Evolutionary conservation across 495 filamentous ascomycete species (phyloP).

Genomic region (Diplogelasinospora grovesii): DNA sequence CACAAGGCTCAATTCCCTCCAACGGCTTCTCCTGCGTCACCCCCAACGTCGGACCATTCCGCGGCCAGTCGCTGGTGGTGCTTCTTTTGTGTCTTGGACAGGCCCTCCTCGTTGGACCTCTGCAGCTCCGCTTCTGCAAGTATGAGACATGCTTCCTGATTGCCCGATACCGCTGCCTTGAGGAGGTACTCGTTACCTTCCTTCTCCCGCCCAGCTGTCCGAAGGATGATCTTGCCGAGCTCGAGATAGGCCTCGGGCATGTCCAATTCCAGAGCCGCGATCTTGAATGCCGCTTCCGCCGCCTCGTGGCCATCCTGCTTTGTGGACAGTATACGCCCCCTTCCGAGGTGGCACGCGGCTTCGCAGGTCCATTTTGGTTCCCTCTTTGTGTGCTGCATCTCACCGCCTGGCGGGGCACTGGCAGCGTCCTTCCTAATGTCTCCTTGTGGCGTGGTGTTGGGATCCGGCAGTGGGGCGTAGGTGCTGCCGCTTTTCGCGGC

Average conservation of each 20-base stretch:
- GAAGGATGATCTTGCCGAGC: conserved; percentile 25
- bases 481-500: neutral
- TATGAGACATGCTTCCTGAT: conserved; percentile 12
- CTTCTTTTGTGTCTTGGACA: neutral
- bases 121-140: conserved; percentile 1
- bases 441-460: neutral
- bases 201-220: conserved; percentile 8
- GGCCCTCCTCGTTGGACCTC: neutral
- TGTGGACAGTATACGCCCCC: conserved; percentile 17
- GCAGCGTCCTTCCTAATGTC: no score
- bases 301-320: conserved; percentile 6
- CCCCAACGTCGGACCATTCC: conserved; percentile 7
- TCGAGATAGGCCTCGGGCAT: conserved; percentile 9
- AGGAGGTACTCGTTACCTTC: conserved; percentile 15
- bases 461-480: conserved; percentile 1
- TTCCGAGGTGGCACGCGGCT: conserved; percentile 17
- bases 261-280: conserved; percentile 25
- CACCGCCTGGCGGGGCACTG: neutral
- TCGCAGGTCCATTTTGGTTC: conserved; percentile 28
- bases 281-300: conserved; percentile 17
- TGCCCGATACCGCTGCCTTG: conserved; percentile 24
- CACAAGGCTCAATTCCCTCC: neutral
- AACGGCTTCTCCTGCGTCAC: neutral
- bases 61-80: conserved; percentile 2
- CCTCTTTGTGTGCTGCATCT: no score